phyloP scores from a whole-genome alignment of 768 basidiomycete genomes.

The Tylopilus felleus region DNA sequence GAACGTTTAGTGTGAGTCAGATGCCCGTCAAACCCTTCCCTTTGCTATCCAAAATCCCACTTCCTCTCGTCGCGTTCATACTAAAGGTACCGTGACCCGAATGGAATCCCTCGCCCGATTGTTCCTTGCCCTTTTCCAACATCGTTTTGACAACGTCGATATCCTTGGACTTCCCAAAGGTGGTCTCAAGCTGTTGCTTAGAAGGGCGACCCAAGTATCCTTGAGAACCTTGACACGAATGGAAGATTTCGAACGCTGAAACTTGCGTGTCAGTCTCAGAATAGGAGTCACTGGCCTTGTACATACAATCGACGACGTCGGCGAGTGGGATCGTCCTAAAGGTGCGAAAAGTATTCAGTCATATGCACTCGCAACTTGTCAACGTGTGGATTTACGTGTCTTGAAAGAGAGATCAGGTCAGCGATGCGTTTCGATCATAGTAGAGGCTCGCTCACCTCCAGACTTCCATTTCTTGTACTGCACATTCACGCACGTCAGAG shows the following conservation, averaged over 20 bases:
- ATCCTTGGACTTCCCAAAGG: constrained; percentile 65
- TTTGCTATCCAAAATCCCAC: constrained; percentile 36
- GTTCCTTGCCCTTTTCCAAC: constrained; percentile 60
- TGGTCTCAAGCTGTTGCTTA: constrained; percentile 78
- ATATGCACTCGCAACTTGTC: neutral
- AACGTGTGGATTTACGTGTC: constrained; percentile 56
- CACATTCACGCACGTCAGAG: constrained; percentile 7
- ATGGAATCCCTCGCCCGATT: constrained; percentile 47
- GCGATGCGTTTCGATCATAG: constrained; percentile 4
- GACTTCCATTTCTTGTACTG: constrained; percentile 78
- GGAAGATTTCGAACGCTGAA: constrained; percentile 68
- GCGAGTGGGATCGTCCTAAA: constrained; percentile 63
- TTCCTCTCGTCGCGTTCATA: constrained; percentile 32
- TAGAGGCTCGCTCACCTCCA: constrained; percentile 58
- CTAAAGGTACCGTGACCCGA: constrained; percentile 11
- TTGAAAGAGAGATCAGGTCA: constrained; percentile 28
- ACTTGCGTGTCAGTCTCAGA: neutral
- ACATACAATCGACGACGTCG: constrained; percentile 80
- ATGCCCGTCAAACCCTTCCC: constrained; percentile 39
- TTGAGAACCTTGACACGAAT: constrained; percentile 71
- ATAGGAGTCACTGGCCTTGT: neutral
- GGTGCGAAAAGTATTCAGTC: constrained; percentile 9
- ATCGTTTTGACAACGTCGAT: constrained; percentile 57
- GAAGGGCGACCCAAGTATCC: constrained; percentile 73
- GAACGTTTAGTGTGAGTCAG: constrained; percentile 14